Conservation (phyloP, 1,284 basidiomycete species). For the Rhodofomes roseus region DNA sequence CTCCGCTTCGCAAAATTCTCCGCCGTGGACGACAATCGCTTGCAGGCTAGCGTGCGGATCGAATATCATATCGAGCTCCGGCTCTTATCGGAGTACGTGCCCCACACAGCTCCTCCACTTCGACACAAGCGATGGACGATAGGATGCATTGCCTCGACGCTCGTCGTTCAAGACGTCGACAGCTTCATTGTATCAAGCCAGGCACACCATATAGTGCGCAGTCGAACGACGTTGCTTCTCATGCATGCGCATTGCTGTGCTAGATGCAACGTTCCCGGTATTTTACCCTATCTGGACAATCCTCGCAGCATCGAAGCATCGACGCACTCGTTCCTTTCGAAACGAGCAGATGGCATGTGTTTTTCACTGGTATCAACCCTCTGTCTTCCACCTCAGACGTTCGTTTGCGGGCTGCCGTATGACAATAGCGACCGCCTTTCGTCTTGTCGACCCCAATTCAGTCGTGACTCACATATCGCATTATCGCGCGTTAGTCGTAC, state of each 20-base stretch:
- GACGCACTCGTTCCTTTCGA: background rate
- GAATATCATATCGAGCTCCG: background rate
- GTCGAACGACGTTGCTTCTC: background rate
- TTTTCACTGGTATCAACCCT: background rate
- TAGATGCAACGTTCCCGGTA: background rate
- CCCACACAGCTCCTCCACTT: background rate
- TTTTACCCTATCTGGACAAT: background rate
- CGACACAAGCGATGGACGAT: background rate
- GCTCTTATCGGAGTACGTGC: background rate
- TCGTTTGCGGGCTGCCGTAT: too few species aligned
- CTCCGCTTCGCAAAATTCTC: background rate
- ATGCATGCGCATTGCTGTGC: background rate
- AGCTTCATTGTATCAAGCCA: too few species aligned
- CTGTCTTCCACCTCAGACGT: background rate
- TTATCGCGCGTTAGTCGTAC: too few species aligned
- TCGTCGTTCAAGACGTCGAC: too few species aligned
- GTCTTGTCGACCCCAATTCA: too few species aligned
- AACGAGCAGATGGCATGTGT: background rate
- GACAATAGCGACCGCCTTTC: too few species aligned
- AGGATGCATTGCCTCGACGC: background rate
- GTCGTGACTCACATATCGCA: too few species aligned
- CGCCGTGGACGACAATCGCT: too few species aligned
- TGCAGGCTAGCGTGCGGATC: background rate
- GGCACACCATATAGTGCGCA: background rate
- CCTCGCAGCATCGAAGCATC: background rate